Percentiles rank a stretch among this genome's conserved stretches.
Evolutionary conservation across 176 grass and related monocot genomes (phyloP).

Genomic region (Triticum urartu): DNA sequence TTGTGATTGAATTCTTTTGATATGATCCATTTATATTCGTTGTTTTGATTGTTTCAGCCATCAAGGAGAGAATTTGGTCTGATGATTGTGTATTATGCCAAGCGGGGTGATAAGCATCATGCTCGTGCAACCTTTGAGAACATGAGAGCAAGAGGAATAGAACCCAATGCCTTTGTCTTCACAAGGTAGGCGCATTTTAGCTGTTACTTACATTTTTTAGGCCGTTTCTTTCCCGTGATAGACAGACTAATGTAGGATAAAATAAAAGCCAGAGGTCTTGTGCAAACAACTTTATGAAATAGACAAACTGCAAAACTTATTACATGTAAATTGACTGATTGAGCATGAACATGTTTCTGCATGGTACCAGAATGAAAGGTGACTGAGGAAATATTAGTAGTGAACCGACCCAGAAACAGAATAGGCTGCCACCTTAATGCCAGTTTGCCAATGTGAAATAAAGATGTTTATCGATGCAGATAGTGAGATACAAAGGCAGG

Average conservation of each 20-base stretch:
- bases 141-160: conserved; percentile 98
- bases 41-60: conserved; percentile 57
- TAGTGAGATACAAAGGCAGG: not conserved
- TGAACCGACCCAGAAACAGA: not conserved
- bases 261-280: not conserved
- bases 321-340: conserved; percentile 5
- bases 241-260: conserved; percentile 17
- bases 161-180: conserved; percentile 85
- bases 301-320: not conserved
- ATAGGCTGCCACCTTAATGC: not conserved
- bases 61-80: conserved; percentile 83
- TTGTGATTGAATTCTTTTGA: not conserved
- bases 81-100: conserved; percentile 97
- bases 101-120: conserved; percentile 98
- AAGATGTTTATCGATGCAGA: not conserved
- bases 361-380: conserved; percentile 5
- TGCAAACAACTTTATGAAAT: conserved; percentile 17
- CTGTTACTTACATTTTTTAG: conserved; percentile 7
- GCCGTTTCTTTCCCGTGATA: not conserved
- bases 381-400: not conserved
- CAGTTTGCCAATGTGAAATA: not conserved
- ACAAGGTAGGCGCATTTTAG: conserved; percentile 57
- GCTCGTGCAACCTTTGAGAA: conserved; percentile 92
- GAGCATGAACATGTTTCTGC: not conserved
- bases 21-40: not conserved